Conservation (phyloP, 257 asterid species). For the Solanum megistacrolobum region DNA sequence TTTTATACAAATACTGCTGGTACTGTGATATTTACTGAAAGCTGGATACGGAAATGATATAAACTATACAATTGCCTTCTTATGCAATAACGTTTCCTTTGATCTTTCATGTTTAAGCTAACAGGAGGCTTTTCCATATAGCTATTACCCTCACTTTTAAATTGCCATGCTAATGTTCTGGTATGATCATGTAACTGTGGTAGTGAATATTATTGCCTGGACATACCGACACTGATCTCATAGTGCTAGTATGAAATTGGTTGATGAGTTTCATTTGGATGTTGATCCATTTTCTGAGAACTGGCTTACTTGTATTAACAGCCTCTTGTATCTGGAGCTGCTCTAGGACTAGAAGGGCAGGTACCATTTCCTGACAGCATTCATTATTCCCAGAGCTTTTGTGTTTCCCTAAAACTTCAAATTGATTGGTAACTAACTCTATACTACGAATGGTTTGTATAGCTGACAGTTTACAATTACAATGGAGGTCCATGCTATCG, state of each 20-base stretch:
- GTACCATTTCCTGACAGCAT: conserved; percentile 20
- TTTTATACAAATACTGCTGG: not conserved
- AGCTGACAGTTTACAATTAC: conserved; percentile 89
- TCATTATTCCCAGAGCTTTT: not conserved
- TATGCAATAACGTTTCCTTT: not conserved
- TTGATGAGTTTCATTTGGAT: not conserved
- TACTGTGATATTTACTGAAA: not conserved
- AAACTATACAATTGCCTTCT: not conserved
- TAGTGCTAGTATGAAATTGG: not conserved
- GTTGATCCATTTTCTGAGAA: conserved; percentile 13
- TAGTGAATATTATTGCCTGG: not conserved
- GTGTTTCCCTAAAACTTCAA: not conserved
- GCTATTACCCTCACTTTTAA: not conserved
- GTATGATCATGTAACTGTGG: not conserved
- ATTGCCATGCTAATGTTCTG: not conserved
- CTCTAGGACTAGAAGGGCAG: conserved; percentile 97
- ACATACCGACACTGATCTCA: not conserved
- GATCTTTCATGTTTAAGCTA: not conserved
- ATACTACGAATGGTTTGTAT: conserved; percentile 8
- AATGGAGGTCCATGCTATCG: conserved; percentile 94
- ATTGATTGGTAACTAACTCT: not conserved
- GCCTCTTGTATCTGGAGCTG: conserved; percentile 99
- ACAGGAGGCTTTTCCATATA: not conserved
- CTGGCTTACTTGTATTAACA: conserved; percentile 14
- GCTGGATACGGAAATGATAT: not conserved